Conservation (phyloP, 441 rosid genomes). For the Adansonia gregorii region DNA sequence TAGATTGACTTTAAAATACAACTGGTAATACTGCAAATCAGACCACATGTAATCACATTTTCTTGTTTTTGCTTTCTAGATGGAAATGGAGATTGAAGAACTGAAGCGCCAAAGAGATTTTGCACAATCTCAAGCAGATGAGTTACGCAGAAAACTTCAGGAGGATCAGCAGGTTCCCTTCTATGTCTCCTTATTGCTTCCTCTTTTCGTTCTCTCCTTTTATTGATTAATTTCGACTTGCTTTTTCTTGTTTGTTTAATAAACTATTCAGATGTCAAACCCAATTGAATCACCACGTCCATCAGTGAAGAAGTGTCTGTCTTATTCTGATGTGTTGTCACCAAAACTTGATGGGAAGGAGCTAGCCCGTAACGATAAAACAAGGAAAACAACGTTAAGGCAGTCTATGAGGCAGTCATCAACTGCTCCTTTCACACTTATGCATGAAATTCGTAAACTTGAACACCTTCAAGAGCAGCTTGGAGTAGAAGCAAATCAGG, state of each 20-base stretch:
- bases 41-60: constrained; percentile 15
- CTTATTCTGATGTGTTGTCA: constrained; percentile 66
- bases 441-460: constrained; percentile 99
- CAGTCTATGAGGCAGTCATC: constrained; percentile 95
- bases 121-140: constrained; percentile 81
- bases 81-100: constrained; percentile 93
- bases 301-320: constrained; percentile 81
- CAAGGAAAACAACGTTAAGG: constrained; percentile 65
- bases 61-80: constrained; percentile 44
- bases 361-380: constrained; percentile 49
- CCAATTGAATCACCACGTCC: constrained; percentile 63
- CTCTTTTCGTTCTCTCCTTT: not conserved
- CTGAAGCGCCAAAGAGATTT: constrained; percentile 83
- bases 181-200: constrained; percentile 9
- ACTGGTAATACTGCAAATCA: constrained; percentile 6
- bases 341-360: constrained; percentile 63
- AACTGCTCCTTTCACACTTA: constrained; percentile 88
- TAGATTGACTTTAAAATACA: constrained; percentile 8
- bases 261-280: constrained; percentile 50
- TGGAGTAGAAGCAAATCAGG: constrained; percentile 94
- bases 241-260: constrained; percentile 15
- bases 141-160: constrained; percentile 72
- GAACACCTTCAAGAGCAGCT: constrained; percentile 98
- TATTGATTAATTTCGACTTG: constrained; percentile 22
- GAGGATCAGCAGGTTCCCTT: constrained; percentile 56